A percentile compares a stretch with the other conserved stretches of the same genome.
Evolutionary conservation across 1,139 yeast species (phyloP).

Genomic region (Arxiozyma slooffiae): DNA sequence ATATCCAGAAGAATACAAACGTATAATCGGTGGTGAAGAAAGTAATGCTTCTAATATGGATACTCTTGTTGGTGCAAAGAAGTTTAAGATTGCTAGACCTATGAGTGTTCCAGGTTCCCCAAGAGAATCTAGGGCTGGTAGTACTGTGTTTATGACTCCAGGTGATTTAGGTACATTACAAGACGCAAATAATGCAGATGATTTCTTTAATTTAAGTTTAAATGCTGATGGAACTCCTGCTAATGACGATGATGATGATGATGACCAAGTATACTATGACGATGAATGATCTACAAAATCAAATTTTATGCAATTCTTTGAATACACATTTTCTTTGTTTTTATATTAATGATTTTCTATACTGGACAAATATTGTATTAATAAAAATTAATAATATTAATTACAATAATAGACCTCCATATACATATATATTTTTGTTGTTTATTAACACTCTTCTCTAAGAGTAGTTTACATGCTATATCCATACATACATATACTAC

Average conservation of each 20-base stretch:
- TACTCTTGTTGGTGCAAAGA: conserved; percentile 26
- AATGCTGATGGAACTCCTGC: conserved; percentile 14
- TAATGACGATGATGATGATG: conserved; percentile 35
- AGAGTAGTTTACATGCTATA: too few relatives aligned
- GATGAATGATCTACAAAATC: neutral
- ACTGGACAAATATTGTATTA: neutral
- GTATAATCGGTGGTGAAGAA: conserved; percentile 33
- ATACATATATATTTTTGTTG: neutral
- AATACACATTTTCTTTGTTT: neutral
- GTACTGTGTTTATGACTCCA: conserved; percentile 76
- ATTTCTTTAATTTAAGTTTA: conserved; percentile 69
- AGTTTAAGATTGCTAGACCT: conserved; percentile 78
- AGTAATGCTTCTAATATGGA: conserved; percentile 25
- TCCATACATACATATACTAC: too few relatives aligned
- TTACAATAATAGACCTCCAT: too few relatives aligned
- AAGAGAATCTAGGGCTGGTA: conserved; percentile 38
- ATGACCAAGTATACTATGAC: conserved; percentile 8
- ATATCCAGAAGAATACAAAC: conserved; percentile 74
- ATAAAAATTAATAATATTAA: too few relatives aligned
- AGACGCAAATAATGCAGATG: conserved; percentile 77
- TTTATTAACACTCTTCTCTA: neutral
- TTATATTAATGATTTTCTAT: neutral
- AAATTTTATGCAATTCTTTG: neutral
- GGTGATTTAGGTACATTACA: conserved; percentile 96
- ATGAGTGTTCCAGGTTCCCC: conserved; percentile 96